These are phyloP conservation scores for Salix brachista DNA, from an alignment of 345 rosid genomes.

Conservation along the genomic window DNA sequence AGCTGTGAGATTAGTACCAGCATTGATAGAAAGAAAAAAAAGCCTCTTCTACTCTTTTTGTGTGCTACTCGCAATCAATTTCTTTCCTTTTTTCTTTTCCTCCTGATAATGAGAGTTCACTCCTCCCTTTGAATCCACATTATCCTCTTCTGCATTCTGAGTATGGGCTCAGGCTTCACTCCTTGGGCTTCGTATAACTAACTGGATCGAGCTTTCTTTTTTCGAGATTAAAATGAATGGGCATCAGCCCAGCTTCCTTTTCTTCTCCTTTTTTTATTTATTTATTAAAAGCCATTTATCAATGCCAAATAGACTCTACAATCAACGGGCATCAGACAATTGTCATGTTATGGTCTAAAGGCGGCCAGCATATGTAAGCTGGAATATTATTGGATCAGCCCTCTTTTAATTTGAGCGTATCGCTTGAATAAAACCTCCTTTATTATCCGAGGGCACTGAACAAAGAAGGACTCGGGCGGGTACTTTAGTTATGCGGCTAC, in stretches of 20 bases:
- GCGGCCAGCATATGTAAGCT: not conserved
- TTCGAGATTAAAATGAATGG: not conserved
- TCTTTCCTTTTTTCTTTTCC: too few relatives aligned
- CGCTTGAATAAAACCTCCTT: not conserved
- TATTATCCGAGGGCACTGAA: not conserved
- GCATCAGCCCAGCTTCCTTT: not conserved
- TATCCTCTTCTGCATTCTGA: too few relatives aligned
- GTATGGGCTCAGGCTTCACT: not conserved
- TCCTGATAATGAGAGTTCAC: too few relatives aligned
- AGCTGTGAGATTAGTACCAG: rapidly evolving
- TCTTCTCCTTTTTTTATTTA: too few relatives aligned
- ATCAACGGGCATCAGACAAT: not conserved
- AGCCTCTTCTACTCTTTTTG: not conserved
- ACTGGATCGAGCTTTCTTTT: not conserved
- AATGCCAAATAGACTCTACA: not conserved
- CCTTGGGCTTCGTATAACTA: not conserved
- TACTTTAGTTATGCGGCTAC: not conserved
- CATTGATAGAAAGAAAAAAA: too few relatives aligned
- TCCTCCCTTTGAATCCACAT: too few relatives aligned
- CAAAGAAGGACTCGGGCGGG: not conserved
- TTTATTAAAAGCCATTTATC: too few relatives aligned
- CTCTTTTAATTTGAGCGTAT: not conserved
- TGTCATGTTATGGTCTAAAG: not conserved
- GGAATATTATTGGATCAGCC: not conserved
- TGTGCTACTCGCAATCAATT: too few relatives aligned